Conservation (phyloP, 257 asterid genomes). For the Lavandula angustifolia region DNA sequence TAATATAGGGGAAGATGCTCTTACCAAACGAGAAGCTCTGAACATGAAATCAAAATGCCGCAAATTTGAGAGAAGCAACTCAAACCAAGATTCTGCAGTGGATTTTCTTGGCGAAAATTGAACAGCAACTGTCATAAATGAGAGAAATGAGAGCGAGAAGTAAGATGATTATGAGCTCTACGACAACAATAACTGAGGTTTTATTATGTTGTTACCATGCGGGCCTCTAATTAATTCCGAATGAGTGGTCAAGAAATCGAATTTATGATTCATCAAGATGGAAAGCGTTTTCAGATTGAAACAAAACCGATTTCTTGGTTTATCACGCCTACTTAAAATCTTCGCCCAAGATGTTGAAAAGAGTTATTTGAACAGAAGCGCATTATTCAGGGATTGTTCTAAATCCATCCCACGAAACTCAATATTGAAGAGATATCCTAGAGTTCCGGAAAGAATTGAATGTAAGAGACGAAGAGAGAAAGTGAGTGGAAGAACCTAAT, state of each 20-base stretch:
- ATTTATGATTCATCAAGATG: slow-evolving; percentile 39
- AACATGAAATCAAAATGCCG: slow-evolving; percentile 14
- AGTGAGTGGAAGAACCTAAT: background rate
- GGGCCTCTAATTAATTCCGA: slow-evolving; percentile 32
- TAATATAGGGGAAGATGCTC: too few species aligned
- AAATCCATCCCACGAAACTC: slow-evolving; percentile 1
- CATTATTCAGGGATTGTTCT: slow-evolving; percentile 36
- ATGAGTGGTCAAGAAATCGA: slow-evolving; percentile 35
- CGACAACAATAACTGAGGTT: slow-evolving; percentile 18
- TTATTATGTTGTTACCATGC: slow-evolving; percentile 18
- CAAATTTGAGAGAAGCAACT: slow-evolving; percentile 11
- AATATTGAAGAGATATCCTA: slow-evolving; percentile 12
- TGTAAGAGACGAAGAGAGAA: background rate
- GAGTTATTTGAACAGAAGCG: slow-evolving; percentile 21
- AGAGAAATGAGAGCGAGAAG: slow-evolving; percentile 21
- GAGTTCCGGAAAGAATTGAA: background rate
- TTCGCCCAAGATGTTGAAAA: slow-evolving; percentile 33
- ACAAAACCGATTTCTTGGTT: slow-evolving; percentile 32
- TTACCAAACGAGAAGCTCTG: slow-evolving; percentile 37
- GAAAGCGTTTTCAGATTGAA: slow-evolving; percentile 35
- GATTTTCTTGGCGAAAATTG: slow-evolving; percentile 31
- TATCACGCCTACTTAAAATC: slow-evolving; percentile 29
- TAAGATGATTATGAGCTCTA: slow-evolving; percentile 23
- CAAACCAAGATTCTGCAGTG: slow-evolving; percentile 37
- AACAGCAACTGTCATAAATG: slow-evolving; percentile 31